Percentiles rank a stretch among this genome's conserved stretches.
phyloP scores from a whole-genome alignment of 2,329 filamentous ascomycete species.

The Annulohypoxylon truncatum region DNA sequence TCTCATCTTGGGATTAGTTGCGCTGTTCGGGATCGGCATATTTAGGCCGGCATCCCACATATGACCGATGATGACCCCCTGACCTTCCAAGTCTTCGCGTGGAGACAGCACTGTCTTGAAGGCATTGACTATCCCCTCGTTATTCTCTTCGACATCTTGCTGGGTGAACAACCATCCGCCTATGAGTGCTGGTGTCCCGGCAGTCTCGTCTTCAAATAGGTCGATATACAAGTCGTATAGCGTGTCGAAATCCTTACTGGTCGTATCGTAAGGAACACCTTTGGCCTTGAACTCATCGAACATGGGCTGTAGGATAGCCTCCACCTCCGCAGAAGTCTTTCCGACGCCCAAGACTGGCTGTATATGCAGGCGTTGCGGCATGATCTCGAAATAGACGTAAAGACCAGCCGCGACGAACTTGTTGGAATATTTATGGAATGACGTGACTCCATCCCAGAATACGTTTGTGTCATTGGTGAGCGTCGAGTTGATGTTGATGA shows the following conservation, averaged over 20 bases:
- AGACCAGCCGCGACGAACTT: constrained; percentile 57
- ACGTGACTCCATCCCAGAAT: constrained; percentile 61
- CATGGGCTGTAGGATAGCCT: constrained; percentile 52
- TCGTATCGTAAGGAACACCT: constrained; percentile 47
- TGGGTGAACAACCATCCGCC: constrained; percentile 55
- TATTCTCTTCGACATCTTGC: constrained; percentile 52
- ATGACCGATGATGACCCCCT: constrained; percentile 53
- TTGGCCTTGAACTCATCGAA: constrained; percentile 49
- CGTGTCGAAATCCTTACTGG: constrained; percentile 48
- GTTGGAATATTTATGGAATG: constrained; percentile 59
- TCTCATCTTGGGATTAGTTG: constrained; percentile 55
- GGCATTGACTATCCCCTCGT: constrained; percentile 51
- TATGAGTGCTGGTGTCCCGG: constrained; percentile 51
- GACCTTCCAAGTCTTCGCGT: constrained; percentile 44
- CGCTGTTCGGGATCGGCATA: constrained; percentile 52
- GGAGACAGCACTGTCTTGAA: constrained; percentile 50
- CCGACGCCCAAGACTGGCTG: constrained; percentile 54
- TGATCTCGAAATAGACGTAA: constrained; percentile 58
- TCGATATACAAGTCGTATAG: constrained; percentile 54
- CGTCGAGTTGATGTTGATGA: constrained; percentile 54
- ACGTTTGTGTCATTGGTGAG: constrained; percentile 53
- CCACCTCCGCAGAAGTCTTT: constrained; percentile 51
- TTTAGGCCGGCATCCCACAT: constrained; percentile 54
- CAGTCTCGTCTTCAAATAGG: constrained; percentile 53
- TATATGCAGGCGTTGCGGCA: constrained; percentile 55